Evolutionary conservation across 2,329 filamentous ascomycete species (phyloP).

Genomic region (Fusarium sp.): DNA sequence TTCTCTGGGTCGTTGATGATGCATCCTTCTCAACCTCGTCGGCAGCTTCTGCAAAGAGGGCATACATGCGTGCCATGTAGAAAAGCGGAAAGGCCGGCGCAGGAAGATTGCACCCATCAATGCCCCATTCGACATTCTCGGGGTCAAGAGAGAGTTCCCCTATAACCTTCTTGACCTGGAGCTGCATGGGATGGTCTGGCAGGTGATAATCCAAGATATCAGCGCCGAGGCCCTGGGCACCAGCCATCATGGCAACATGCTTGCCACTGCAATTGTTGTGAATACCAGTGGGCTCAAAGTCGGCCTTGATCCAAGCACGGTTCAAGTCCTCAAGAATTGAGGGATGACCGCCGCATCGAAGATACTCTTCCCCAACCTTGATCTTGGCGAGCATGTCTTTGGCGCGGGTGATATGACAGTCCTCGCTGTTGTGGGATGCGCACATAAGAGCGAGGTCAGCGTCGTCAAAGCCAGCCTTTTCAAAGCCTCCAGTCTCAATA

Average conservation of each 20-base stretch:
- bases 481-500: slow-evolving; percentile 54
- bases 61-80: slow-evolving; percentile 51
- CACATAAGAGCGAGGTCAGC: slow-evolving; percentile 60
- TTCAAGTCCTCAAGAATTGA: slow-evolving; percentile 52
- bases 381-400: slow-evolving; percentile 53
- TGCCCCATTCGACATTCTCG: slow-evolving; percentile 53
- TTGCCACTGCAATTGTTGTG: slow-evolving; percentile 63
- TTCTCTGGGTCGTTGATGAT: slow-evolving; percentile 14
- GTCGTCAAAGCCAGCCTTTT: slow-evolving; percentile 52
- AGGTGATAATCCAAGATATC: slow-evolving; percentile 50
- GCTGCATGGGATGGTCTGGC: slow-evolving; percentile 53
- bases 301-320: slow-evolving; percentile 52
- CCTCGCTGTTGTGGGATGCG: slow-evolving; percentile 60
- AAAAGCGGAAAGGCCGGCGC: slow-evolving; percentile 57
- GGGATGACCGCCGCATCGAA: slow-evolving; percentile 58
- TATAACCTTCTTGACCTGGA: slow-evolving; percentile 51
- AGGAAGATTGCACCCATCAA: slow-evolving; percentile 62
- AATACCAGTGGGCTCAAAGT: slow-evolving; percentile 51
- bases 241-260: slow-evolving; percentile 61
- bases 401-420: slow-evolving; percentile 53
- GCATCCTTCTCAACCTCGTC: slow-evolving; percentile 13
- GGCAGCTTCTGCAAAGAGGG: slow-evolving; percentile 51
- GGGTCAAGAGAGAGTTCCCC: slow-evolving; percentile 49
- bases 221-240: slow-evolving; percentile 51
- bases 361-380: slow-evolving; percentile 48